Conservation (phyloP, 164 flowering plant genomes). For the Vitis cinerea region DNA sequence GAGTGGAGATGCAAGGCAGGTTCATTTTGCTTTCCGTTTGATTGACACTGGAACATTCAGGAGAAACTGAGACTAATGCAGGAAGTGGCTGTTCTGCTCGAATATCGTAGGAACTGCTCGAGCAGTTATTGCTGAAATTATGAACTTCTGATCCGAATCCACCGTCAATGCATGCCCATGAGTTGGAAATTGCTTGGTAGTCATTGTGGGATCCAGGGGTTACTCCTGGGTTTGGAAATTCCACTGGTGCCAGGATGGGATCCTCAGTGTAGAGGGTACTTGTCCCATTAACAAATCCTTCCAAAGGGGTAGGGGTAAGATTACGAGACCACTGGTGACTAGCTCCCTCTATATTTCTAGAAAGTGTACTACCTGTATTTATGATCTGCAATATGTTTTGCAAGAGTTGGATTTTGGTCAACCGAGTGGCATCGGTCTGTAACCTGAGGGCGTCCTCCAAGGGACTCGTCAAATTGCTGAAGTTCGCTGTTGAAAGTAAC, state of each 20-base stretch:
- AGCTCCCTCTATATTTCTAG: constrained; percentile 10
- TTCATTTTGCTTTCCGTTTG: constrained; percentile 20
- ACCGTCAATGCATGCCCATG: constrained; percentile 8
- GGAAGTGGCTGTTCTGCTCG: constrained; percentile 18
- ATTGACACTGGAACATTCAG: constrained; percentile 19
- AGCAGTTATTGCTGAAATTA: constrained; percentile 1
- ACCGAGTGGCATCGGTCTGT: constrained; percentile 44
- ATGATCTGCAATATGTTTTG: constrained; percentile 44
- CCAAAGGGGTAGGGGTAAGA: constrained; percentile 4
- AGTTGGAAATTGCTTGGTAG: background rate
- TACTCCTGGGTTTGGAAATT: background rate
- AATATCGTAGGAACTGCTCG: constrained; percentile 11
- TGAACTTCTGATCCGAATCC: background rate
- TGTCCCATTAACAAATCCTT: constrained; percentile 12
- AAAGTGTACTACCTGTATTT: constrained; percentile 19
- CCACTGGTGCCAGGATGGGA: background rate
- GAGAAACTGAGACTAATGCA: constrained; percentile 25
- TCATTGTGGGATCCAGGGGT: constrained; percentile 4
- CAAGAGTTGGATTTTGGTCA: constrained; percentile 45
- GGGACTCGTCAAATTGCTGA: constrained; percentile 29
- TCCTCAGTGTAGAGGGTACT: background rate
- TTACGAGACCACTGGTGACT: constrained; percentile 18
- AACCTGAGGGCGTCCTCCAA: constrained; percentile 41
- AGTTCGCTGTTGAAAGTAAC: constrained; percentile 27
- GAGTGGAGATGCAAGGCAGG: constrained; percentile 20